phyloP scores from a whole-genome alignment of 2,329 filamentous ascomycete genomes.

The Hymenotorrendiella dingleyae region DNA sequence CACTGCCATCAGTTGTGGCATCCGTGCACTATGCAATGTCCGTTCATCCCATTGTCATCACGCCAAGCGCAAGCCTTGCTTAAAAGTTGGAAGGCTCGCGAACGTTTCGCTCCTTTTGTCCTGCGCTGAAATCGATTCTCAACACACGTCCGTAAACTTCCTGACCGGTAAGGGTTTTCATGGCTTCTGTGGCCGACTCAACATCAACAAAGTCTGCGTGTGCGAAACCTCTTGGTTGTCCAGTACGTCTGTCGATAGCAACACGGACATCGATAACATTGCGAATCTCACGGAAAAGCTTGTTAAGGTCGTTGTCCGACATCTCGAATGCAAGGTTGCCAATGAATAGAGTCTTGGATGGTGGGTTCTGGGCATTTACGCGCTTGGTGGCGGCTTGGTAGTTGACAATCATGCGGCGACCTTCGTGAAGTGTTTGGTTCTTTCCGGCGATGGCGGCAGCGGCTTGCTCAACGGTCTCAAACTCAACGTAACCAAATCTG shows the following conservation, averaged over 20 bases:
- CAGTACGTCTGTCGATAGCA: constrained; percentile 74
- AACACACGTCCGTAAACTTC: constrained; percentile 61
- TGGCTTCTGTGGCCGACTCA: constrained; percentile 56
- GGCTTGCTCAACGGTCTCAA: constrained; percentile 46
- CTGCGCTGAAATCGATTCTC: constrained; percentile 53
- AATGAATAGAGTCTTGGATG: constrained; percentile 67
- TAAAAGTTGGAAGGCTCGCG: not conserved
- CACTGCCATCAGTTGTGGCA: not conserved
- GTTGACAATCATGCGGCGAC: constrained; percentile 57
- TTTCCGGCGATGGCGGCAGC: constrained; percentile 49
- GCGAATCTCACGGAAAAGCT: constrained; percentile 63
- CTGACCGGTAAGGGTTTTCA: constrained; percentile 48
- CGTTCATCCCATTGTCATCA: not conserved
- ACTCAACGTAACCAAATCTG: constrained; percentile 64
- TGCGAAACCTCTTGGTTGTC: constrained; percentile 76
- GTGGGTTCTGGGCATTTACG: constrained; percentile 32
- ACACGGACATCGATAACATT: constrained; percentile 73
- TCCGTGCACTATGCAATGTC: not conserved
- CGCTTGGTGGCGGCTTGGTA: constrained; percentile 35
- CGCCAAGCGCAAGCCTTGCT: not conserved
- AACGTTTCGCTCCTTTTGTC: constrained; percentile 1
- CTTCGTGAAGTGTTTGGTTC: constrained; percentile 56
- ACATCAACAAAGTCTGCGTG: constrained; percentile 74
- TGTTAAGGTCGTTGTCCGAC: constrained; percentile 75
- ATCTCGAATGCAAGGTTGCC: constrained; percentile 84